Evolutionary conservation across 1,284 basidiomycete species (phyloP), one percentile per base, ranked within the genome.

Genomic region (Clitocybe nebularis): DNA sequence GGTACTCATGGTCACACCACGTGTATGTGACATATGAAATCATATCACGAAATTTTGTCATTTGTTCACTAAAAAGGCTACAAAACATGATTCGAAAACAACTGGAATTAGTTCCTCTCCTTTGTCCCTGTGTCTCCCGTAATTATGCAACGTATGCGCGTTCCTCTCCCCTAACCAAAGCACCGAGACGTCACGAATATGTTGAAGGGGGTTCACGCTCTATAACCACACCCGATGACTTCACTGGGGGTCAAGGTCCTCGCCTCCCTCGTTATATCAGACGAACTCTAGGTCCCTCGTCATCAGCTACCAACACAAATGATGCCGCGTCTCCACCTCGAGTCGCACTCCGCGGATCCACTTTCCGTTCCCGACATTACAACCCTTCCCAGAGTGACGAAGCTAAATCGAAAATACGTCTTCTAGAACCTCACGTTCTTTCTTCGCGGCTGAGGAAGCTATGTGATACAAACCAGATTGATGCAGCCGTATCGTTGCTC

Each of bases 361-460:
- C 41, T 16, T 66, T 57, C 46, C 61, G 68, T 41, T 69, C 68
- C 13, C 61, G 58, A 29, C 62, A 71, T 48, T 62, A 62, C 44
- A 56, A 68, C 41, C 53, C 65, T 10, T 48, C 55, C 1, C 48
- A 52, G 19, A 49, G 47, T 20, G 51, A 60, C 25, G 51, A 50
- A 10, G 36, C 52, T 29, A 66, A 60, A 51, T 44, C 57, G 2
- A 53, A 56, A 17, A 52, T 66, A 19, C 59, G 57, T 22, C 56
- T 67, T 7, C 69, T 89, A 11, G 69, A 74, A 32, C 84, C 85
- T 5, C 71, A 81, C 53, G 66, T 75, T 1, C 74, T 89, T 22
- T 72, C 81, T 0, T 37, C 53, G 20, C 69, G 83, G 45, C 60
- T 89, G 36, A 75, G 72, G 54, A 73, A 68, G 44, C 63, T 84